phyloP scores from a whole-genome alignment of 805 yeast genomes.

The Candida boidinii region DNA sequence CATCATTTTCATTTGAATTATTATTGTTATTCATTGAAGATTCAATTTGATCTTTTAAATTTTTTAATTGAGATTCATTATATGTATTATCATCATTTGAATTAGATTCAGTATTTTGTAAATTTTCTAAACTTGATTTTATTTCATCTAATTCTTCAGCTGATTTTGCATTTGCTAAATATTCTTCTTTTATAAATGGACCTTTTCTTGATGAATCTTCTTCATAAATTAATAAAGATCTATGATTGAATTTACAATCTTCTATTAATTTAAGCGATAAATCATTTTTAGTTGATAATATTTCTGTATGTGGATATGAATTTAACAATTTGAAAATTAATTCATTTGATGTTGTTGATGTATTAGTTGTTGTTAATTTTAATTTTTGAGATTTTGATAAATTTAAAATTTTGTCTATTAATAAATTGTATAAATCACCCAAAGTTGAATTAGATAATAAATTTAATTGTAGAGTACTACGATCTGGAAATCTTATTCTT shows the following conservation, averaged over 20 bases:
- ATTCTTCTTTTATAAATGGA: constrained; percentile 17
- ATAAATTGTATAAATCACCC: constrained; percentile 13
- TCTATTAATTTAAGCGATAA: constrained; percentile 22
- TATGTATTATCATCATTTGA: too few relatives aligned
- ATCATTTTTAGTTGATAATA: constrained; percentile 18
- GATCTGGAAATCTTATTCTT: constrained; percentile 53
- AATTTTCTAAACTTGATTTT: too few relatives aligned
- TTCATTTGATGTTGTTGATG: not conserved
- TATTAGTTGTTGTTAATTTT: constrained; percentile 18
- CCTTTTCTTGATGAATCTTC: constrained; percentile 7
- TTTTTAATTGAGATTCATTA: too few relatives aligned
- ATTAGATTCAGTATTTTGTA: too few relatives aligned
- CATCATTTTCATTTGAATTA: too few relatives aligned
- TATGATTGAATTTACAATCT: constrained; percentile 33
- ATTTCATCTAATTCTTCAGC: constrained; percentile 18
- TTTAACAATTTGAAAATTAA: constrained; percentile 25
- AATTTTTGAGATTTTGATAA: constrained; percentile 23
- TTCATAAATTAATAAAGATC: constrained; percentile 17
- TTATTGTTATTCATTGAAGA: too few relatives aligned
- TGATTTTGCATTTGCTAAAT: constrained; percentile 14
- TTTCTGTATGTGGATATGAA: constrained; percentile 36
- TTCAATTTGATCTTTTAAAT: too few relatives aligned
- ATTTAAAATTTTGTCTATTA: constrained; percentile 18
- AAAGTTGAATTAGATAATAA: constrained; percentile 35
- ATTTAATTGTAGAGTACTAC: constrained; percentile 39